Evolutionary conservation across 768 basidiomycete species (phyloP), one percentile per base, ranked within the genome.

Genomic region (Tremella fuciformis): DNA sequence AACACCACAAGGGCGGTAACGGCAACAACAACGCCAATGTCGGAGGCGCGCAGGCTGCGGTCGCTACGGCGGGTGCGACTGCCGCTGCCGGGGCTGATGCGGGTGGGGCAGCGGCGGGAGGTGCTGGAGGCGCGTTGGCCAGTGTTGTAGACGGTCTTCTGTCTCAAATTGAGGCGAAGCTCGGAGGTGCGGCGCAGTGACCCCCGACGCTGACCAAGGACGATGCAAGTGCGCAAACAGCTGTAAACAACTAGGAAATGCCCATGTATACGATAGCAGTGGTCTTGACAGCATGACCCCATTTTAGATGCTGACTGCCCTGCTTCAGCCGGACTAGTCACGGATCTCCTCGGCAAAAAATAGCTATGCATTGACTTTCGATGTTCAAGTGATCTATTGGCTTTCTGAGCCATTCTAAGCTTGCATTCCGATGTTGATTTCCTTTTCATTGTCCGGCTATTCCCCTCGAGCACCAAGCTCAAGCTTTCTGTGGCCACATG

Each of bases 401-500:
- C 42, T n/a, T 18, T 46, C 42, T 4, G 16, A 6, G 42, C n/a
- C 22, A 46, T 46, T 46, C 42, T 46, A 46, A 18, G 42, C 22
- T 46, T 41, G 39, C n/a, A 4, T 18, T 46, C n/a, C 16, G n/a
- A 6, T 46, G 7, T 46, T 46, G 42, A 46, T 22, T 15, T n/a
- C n/a, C n/a, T 46, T 15, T 8, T 4, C 42, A 18, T 6, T 46
- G n/a, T 46, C 42, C 42, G 16, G 8, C 6, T 46, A n/a, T 18
- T 46, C 42, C 6, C n/a, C n/a, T 46, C 15, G 42, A 46, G 8
- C 22, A 46, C 15, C 34, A 26, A 26, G 6, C 38, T 19, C 18
- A 39, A 34, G 22, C 18, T 47, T 60, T 59, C 42, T 59, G 42
- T 16, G 64, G 57, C 69, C 71, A 70, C 60, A 70, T 62, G 3